Base-by-base conservation (phyloP, 441 rosid genomes). In the Corymbia citriodora region DNA sequence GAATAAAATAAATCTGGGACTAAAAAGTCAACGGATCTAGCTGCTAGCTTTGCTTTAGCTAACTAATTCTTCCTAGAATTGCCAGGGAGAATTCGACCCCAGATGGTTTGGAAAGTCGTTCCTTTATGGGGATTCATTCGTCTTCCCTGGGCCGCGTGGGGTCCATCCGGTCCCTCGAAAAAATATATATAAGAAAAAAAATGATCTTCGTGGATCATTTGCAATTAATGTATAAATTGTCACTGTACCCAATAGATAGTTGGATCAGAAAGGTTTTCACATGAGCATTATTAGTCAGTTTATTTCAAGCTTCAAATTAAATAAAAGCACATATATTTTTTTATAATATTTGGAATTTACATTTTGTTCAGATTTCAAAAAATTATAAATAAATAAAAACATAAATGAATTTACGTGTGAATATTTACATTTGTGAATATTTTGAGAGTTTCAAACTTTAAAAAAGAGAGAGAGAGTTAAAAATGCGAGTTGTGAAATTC, bases 401-500 rank as follows among this genome's bases (percentile, higher is more conserved):
- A 21, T 79, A 12, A 8, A 79, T 79, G 15, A 79, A 17, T 40
- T 40, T 5, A 40, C 45, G 6, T 40, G 45, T 40, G 45, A 6
- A 40, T 40, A 40, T 5, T 40, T 40, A 40, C 45, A 16, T 31
- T 17, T 9, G 4, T 9, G 10, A 36, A 70, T 45, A 70, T 70
- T 17, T 70, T 4, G 2, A 70, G 45, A 3, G 0, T 16, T 17
- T 5, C 0, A 1, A 70, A 70, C 3, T n/a, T 40, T 40, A 8
- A 33, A 33, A 4, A 68, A 17, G 9, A 33, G 2, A 33, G n/a
- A 31, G 5, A 40, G 45, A 9, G 23, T 31, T 17, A 40, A 70
- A 33, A 17, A 1, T 0, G 1, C 0, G 3, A 70, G 1, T 31
- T 0, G 7, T 9, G 3, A 33, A 33, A 31, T 70, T 9, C 0